Evolutionary conservation across 2,329 filamentous ascomycete genomes (phyloP).

Genomic region (Claviceps cyperi): DNA sequence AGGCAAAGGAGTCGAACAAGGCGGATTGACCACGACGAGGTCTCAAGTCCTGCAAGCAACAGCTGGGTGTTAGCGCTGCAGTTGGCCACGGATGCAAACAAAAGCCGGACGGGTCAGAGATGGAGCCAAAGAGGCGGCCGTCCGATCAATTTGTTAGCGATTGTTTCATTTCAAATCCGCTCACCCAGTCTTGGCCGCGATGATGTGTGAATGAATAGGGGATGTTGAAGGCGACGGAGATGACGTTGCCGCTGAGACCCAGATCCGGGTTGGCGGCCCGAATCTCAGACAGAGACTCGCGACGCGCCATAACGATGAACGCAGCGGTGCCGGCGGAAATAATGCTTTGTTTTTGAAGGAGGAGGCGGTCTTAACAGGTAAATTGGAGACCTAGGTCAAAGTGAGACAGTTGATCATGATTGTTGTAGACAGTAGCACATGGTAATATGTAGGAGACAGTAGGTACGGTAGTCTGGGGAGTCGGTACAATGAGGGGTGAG

Average conservation of each 20-base stretch:
- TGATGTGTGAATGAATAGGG: constrained; percentile 45
- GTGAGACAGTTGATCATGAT: neutral
- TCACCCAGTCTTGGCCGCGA: constrained; percentile 46
- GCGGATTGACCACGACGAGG: constrained; percentile 77
- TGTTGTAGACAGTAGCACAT: constrained; percentile 1
- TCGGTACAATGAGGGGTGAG: neutral
- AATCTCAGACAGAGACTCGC: constrained; percentile 40
- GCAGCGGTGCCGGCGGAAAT: neutral
- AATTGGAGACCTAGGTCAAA: neutral
- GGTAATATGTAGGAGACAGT: neutral
- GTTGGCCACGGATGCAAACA: neutral
- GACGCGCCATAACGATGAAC: constrained; percentile 22
- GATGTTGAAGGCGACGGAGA: constrained; percentile 51
- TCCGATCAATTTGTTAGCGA: neutral
- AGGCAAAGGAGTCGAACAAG: constrained; percentile 78
- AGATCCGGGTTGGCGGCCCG: constrained; percentile 41
- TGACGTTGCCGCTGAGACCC: constrained; percentile 47
- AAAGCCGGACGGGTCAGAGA: neutral
- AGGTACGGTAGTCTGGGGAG: neutral
- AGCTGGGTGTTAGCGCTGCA: neutral
- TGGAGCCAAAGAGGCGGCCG: too few relatives aligned
- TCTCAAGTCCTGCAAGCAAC: constrained; percentile 46
- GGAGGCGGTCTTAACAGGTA: neutral
- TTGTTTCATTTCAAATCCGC: constrained; percentile 12
- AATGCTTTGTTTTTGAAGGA: neutral